Evolutionary conservation across 768 basidiomycete genomes (phyloP).

Genomic region (Lentinula boryana): DNA sequence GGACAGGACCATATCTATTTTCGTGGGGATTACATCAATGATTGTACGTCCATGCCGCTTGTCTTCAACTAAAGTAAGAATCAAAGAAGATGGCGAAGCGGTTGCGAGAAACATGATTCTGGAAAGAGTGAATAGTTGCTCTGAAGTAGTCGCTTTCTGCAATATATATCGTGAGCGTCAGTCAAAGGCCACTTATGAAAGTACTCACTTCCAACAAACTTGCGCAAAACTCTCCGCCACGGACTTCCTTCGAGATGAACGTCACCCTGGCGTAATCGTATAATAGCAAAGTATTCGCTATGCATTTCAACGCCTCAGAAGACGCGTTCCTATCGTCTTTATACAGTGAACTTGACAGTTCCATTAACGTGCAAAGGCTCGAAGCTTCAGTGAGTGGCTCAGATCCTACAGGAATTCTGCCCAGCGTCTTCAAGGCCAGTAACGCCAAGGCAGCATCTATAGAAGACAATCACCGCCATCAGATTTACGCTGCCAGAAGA

Average conservation of each 20-base stretch:
- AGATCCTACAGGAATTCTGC: conserved; percentile 66
- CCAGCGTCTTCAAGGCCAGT: conserved; percentile 68
- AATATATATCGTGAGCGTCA: not conserved
- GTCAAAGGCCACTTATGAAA: not conserved
- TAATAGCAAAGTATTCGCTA: conserved; percentile 77
- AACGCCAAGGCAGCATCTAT: conserved; percentile 69
- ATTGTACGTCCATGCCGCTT: conserved; percentile 51
- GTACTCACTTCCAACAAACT: conserved; percentile 52
- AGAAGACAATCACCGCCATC: conserved; percentile 2
- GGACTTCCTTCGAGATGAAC: conserved; percentile 52
- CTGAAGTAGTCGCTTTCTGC: conserved; percentile 57
- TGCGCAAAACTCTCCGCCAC: conserved; percentile 54
- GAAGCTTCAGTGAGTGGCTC: conserved; percentile 45
- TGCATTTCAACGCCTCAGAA: conserved; percentile 65
- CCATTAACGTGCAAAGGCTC: conserved; percentile 56
- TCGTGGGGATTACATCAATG: conserved; percentile 53
- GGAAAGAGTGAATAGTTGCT: conserved; percentile 67
- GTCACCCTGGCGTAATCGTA: conserved; percentile 55
- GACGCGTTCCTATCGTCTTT: conserved; percentile 55
- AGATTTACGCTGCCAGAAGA: not conserved
- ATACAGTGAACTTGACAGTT: conserved; percentile 37
- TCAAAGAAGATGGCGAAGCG: conserved; percentile 44
- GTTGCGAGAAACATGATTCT: conserved; percentile 75
- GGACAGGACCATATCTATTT: conserved; percentile 51
- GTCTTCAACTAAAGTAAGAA: conserved; percentile 57